phyloP scores from a whole-genome alignment of 2,329 filamentous ascomycete genomes.

The Penicillium digitatum region DNA sequence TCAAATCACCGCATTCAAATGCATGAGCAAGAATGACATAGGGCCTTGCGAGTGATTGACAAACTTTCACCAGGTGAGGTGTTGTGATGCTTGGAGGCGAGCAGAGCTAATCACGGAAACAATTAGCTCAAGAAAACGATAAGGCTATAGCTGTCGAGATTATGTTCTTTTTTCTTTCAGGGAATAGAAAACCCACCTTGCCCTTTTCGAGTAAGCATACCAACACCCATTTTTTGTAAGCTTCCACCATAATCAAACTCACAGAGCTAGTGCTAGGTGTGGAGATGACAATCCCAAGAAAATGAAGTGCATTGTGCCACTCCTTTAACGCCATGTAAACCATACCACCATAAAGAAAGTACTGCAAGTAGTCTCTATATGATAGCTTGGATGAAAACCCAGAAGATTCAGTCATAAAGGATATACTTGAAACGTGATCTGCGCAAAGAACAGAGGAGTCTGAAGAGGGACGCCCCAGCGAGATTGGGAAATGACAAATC shows the following conservation, averaged over 20 bases:
- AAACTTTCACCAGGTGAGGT: constrained; percentile 52
- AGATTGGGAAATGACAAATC: constrained; percentile 42
- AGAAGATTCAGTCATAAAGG: constrained; percentile 36
- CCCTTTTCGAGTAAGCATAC: constrained; percentile 69
- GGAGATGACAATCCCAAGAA: constrained; percentile 62
- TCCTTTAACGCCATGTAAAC: constrained; percentile 58
- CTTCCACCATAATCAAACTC: constrained; percentile 78
- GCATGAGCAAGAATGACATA: constrained; percentile 68
- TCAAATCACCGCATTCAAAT: constrained; percentile 60
- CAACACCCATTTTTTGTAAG: constrained; percentile 88
- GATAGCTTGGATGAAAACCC: constrained; percentile 41
- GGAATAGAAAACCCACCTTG: constrained; percentile 44
- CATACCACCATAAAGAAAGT: constrained; percentile 63
- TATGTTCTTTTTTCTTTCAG: background rate
- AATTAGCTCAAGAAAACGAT: constrained; percentile 5
- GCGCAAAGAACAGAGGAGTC: constrained; percentile 29
- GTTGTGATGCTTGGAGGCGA: constrained; percentile 56
- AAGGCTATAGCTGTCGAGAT: background rate
- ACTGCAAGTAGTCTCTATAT: constrained; percentile 54
- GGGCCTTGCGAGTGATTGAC: constrained; percentile 58
- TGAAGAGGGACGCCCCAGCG: constrained; percentile 22
- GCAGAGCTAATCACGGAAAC: constrained; percentile 35
- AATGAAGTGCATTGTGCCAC: constrained; percentile 60
- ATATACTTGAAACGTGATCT: constrained; percentile 28
- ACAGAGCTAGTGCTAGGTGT: constrained; percentile 61